Evolutionary conservation across 441 rosid species (phyloP), one percentile per base, ranked within the genome.

Genomic region (Aleurites moluccanus): DNA sequence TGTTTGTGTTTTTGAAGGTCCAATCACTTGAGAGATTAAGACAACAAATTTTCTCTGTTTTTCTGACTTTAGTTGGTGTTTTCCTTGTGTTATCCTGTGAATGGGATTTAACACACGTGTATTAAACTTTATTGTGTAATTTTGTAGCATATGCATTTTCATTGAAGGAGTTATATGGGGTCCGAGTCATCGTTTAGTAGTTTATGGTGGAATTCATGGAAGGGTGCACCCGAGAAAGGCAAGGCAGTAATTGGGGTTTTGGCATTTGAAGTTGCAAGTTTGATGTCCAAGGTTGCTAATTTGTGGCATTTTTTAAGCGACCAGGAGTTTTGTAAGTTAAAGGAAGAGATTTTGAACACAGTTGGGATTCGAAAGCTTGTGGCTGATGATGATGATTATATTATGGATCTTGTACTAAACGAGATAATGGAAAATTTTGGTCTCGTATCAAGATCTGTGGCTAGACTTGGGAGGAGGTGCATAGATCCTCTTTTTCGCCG

Each of bases 331-430:
- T 3, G 3, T 10, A 74, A 83, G 78, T 76, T 85, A 77, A 83
- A 80, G 69, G 87, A 85, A 71, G 91, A 87, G 69, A 78, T 89
- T 67, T 64, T 57, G 59, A 78, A 70, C 73, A 83, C 90, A 0
- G 61, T 73, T 64, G 96, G 93, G 38, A 70, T 86, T 53, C 80
- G 60, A 64, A 84, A 80, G 73, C 88, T 90, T 45, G 88, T 89
- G 1, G 75, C 93, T 0, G 86, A 81, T 68, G 83, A 89, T 62
- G 86, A 73, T 57, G 77, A 78, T 75, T 77, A 80, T 70, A 78
- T 89, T 44, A 82, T 89, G 89, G 91, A 89, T 74, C 89, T 90
- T 62, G 88, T 82, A 57, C 52, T 89, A 64, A 84, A 84, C 15
- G 90, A 90, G 87, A 80, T 86, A 40, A 76, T 89, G 47, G 87